Conservation (phyloP, 495 filamentous ascomycete genomes). For the Mytilinidion resinicola region DNA sequence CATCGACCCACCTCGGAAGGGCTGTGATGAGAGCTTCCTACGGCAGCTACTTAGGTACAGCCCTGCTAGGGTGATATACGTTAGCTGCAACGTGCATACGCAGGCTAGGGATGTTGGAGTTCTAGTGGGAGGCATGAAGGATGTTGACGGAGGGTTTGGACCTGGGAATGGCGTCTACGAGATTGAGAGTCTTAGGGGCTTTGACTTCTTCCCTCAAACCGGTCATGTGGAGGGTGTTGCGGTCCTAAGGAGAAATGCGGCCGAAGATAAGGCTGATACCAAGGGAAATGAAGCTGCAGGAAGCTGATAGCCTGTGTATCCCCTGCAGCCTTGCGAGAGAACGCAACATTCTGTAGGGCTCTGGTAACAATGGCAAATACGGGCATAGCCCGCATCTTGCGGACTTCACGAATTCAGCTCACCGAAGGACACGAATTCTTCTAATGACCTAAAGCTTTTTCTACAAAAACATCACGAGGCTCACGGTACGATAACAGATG, state of each 20-base stretch:
- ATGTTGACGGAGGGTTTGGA: conserved; percentile 33
- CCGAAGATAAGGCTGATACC: neutral
- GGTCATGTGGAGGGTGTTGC: conserved; percentile 94
- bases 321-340: too few relatives aligned
- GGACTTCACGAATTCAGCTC: too few relatives aligned
- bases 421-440: too few relatives aligned
- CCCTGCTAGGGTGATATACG: conserved; percentile 78
- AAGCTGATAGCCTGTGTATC: too few relatives aligned
- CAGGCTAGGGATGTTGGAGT: conserved; percentile 89
- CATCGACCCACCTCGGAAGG: conserved; percentile 91
- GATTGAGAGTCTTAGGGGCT: conserved; percentile 87
- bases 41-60: conserved; percentile 67
- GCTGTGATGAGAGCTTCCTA: conserved; percentile 82
- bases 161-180: conserved; percentile 58
- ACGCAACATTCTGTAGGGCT: too few relatives aligned
- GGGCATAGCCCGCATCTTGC: too few relatives aligned
- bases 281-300: too few relatives aligned
- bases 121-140: conserved; percentile 59
- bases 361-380: too few relatives aligned
- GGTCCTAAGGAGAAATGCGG: conserved; percentile 47
- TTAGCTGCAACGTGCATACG: conserved; percentile 96
- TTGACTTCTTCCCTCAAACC: conserved; percentile 98
- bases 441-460: too few relatives aligned
- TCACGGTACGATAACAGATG: too few relatives aligned
- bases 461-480: too few relatives aligned